Base-by-base conservation (phyloP, 345 rosid species). In the Melaleuca alternifolia region DNA sequence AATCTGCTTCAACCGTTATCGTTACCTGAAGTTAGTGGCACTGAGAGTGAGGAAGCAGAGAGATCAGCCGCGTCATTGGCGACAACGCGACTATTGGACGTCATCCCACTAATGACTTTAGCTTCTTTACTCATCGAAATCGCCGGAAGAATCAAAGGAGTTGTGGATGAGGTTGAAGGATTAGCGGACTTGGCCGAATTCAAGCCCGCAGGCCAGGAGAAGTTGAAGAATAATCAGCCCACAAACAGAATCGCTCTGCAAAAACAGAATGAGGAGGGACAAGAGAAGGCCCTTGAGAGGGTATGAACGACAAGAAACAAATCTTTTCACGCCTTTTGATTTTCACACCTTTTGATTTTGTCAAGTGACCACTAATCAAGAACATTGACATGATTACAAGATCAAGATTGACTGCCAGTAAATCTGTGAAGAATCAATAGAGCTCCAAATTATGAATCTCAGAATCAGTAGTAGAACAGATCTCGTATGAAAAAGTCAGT, bases 41-140 rank as follows among this genome's bases (percentile, higher is more conserved):
- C 26, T 85, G 75, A 26, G 46, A 24, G 88, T 84, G 88, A 75
- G 52, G 89, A 87, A 30, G 90, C 65, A 51, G 44, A 65, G 23
- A 91, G 83, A 51, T 57, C 87, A 3, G 86, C 59, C 18, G 57
- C 54, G 15, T 83, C 84, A 24, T 71, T 75, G 75, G 14, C 87
- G 86, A 84, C 87, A 92, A 26, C 76, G 90, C 85, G 26, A 2
- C 37, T 83, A 15, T 18, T 91, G 88, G 94, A 92, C 84, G 86
- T 94, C 65, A 90, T 96, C 88, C 94, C 95, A 1, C 89, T 92
- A 18, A 90, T 92, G 71, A 95, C 97, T 59, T 54, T 92, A 51
- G 95, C 91, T 30, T 90, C 94, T 6, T 82, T 95, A 93, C 76
- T 95, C 86, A 89, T 88, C 21, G 96, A 94, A 88, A 93, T 86